Conservation (phyloP, 202 grass and related monocot species). For the Zoysia matrella region DNA sequence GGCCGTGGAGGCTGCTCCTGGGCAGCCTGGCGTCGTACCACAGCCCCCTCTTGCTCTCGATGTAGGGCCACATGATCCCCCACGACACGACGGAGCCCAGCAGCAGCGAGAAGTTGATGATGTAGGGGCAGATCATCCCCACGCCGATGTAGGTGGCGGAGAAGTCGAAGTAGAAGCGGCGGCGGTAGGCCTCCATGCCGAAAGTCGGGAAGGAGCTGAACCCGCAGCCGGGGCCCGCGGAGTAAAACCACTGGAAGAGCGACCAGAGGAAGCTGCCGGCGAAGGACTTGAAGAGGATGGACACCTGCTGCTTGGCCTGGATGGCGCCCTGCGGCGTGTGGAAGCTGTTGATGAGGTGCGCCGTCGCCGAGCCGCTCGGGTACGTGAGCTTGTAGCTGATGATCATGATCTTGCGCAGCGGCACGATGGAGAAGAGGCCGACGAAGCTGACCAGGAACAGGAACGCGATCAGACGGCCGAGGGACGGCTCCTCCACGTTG, state of each 20-base stretch:
- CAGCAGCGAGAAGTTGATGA: conserved; percentile 75
- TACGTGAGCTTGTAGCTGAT: conserved; percentile 78
- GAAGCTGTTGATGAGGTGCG: conserved; percentile 89
- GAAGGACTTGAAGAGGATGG: conserved; percentile 77
- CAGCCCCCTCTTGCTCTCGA: conserved; percentile 63
- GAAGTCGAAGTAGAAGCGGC: conserved; percentile 87
- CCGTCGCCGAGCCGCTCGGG: conserved; percentile 71
- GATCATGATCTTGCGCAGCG: conserved; percentile 84
- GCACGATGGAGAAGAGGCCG: conserved; percentile 70
- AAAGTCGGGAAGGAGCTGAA: conserved; percentile 79
- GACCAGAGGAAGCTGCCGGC: conserved; percentile 71
- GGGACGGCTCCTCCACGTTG: conserved; percentile 70
- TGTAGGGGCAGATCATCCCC: conserved; percentile 88
- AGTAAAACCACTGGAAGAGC: conserved; percentile 86
- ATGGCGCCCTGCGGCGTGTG: conserved; percentile 72
- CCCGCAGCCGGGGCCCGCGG: conserved; percentile 49
- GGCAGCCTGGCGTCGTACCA: conserved; percentile 63
- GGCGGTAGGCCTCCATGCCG: conserved; percentile 60
- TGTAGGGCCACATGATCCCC: conserved; percentile 84
- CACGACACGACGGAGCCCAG: conserved; percentile 73
- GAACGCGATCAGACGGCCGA: conserved; percentile 67
- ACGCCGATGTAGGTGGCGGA: conserved; percentile 79
- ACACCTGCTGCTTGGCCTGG: conserved; percentile 69
- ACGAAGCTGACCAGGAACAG: conserved; percentile 72
- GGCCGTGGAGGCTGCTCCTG: conserved; percentile 60